phyloP scores from a whole-genome alignment of 1,284 basidiomycete genomes.

The Malassezia cuniculi region DNA sequence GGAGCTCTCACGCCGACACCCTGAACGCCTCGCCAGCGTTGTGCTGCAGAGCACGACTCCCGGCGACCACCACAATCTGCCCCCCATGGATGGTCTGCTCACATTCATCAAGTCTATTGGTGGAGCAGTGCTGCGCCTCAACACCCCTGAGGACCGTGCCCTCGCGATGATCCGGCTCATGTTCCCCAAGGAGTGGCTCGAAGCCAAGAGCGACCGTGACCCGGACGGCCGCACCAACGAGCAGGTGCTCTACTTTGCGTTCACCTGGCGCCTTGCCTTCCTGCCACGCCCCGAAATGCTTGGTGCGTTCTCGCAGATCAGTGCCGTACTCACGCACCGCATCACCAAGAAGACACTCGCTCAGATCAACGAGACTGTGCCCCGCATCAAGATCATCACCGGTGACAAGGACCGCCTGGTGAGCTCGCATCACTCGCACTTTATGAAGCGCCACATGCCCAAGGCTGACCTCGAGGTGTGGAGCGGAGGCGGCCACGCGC shows the following conservation, averaged over 20 bases:
- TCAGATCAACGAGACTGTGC: conserved; percentile 53
- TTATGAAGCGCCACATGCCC: conserved; percentile 56
- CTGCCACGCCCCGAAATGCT: conserved; percentile 55
- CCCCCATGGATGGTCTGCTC: conserved; percentile 32
- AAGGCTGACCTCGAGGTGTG: conserved; percentile 58
- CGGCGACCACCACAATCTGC: conserved; percentile 16
- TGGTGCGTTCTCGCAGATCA: conserved; percentile 63
- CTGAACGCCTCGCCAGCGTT: conserved; percentile 19
- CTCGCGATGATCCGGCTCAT: conserved; percentile 55
- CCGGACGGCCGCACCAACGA: conserved; percentile 17
- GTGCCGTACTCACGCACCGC: conserved; percentile 58
- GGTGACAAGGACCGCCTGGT: conserved; percentile 65
- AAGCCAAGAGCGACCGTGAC: conserved; percentile 31
- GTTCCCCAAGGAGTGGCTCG: conserved; percentile 54
- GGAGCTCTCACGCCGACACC: conserved; percentile 31
- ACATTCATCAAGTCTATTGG: conserved; percentile 1
- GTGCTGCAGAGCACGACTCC: conserved; percentile 34
- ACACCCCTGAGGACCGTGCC: conserved; percentile 51
- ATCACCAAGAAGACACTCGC: conserved; percentile 53
- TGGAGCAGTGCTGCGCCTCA: conserved; percentile 50
- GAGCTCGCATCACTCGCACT: conserved; percentile 51
- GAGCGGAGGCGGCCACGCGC: conserved; percentile 57
- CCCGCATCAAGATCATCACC: conserved; percentile 56
- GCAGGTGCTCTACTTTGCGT: conserved; percentile 40
- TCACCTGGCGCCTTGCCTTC: conserved; percentile 51